Base-by-base conservation (phyloP, 2,329 filamentous ascomycete genomes). In the Verticillium alfalfae region DNA sequence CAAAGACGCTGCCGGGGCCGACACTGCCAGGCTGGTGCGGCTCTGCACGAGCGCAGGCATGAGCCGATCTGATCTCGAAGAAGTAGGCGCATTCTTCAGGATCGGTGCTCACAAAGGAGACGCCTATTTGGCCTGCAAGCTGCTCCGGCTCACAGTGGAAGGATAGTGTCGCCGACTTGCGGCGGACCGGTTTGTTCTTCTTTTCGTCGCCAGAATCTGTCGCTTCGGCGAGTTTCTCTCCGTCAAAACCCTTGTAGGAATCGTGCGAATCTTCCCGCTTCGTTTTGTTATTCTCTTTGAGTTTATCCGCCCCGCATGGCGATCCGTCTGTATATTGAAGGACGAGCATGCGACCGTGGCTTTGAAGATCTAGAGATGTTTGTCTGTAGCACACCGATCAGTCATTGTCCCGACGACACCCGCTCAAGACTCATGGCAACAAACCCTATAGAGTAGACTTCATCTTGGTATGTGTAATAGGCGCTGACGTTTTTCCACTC, bases 81-180 rank as follows among this genome's bases (percentile, higher is more conserved):
- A 96, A 91, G 77, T 98, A 99, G 36, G 92, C 87, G 81, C 95
- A 99, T 63, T 96, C 89, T 72, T 98, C 93, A 49, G 91, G 89
- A 64, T 93, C 89, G 54, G 80, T 79, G 63, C 91, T 92, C 63
- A 98, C 89, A 73, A 97, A 99, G 22, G 91, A 92, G 41, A 95
- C 81, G 5, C 85, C 84, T 4, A 93, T 88, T 49, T 85, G 82
- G 5, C 85, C 84, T 36, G 82, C 83, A 1, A 88, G 80, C 1
- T 91, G 87, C 69, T 97, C 93, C 65, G 86, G 87, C 72, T 97
- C 93, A 80, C 95, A 99, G 66, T 95, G 88, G 73, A 98, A 94
- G 31, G 93, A 95, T 75, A 99, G 92, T 62, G 93, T 88, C 13
- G 93, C 90, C 2, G 92, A 96, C 73, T 94, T 95, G 67, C 84